These are phyloP conservation scores for Maudiozyma serrabonitensis DNA, from an alignment of 805 yeast genomes.

Conservation along the genomic window DNA sequence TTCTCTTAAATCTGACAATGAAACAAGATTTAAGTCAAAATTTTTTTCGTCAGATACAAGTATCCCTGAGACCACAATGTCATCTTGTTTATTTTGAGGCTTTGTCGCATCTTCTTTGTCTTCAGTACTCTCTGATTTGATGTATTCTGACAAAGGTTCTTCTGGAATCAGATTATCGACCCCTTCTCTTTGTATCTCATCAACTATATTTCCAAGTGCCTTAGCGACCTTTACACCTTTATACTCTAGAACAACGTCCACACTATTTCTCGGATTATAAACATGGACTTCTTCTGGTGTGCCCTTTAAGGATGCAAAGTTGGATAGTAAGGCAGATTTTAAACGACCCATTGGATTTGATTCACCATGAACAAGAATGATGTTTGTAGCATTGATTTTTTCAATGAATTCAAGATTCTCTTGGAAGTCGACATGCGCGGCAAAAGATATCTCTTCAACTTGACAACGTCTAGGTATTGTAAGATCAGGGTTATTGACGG, in stretches of 20 bases:
- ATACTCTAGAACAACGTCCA: conserved; percentile 63
- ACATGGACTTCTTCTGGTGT: conserved; percentile 87
- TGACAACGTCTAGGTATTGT: conserved; percentile 78
- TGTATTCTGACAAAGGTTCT: conserved; percentile 1
- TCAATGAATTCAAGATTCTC: conserved; percentile 90
- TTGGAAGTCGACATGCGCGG: conserved; percentile 98
- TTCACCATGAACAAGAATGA: conserved; percentile 94
- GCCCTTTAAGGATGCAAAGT: conserved; percentile 69
- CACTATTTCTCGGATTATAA: conserved; percentile 87
- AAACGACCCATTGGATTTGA: conserved; percentile 97
- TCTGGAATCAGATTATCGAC: conserved; percentile 7
- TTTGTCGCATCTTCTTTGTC: conserved; percentile 32
- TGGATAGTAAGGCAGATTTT: conserved; percentile 83
- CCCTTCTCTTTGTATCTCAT: conserved; percentile 33
- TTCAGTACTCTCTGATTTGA: conserved; percentile 12
- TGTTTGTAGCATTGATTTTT: conserved; percentile 70
- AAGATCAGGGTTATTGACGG: conserved; percentile 69
- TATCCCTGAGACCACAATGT: conserved; percentile 59
- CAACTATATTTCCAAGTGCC: conserved; percentile 52
- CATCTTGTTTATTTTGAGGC: conserved; percentile 17
- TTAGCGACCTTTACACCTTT: conserved; percentile 80
- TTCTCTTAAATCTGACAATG: conserved; percentile 80
- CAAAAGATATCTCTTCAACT: conserved; percentile 92
- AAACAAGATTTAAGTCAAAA: conserved; percentile 75
- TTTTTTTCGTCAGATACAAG: conserved; percentile 69